Conservation (phyloP, 805 yeast genomes). For the Ogataea parapolymorpha region DNA sequence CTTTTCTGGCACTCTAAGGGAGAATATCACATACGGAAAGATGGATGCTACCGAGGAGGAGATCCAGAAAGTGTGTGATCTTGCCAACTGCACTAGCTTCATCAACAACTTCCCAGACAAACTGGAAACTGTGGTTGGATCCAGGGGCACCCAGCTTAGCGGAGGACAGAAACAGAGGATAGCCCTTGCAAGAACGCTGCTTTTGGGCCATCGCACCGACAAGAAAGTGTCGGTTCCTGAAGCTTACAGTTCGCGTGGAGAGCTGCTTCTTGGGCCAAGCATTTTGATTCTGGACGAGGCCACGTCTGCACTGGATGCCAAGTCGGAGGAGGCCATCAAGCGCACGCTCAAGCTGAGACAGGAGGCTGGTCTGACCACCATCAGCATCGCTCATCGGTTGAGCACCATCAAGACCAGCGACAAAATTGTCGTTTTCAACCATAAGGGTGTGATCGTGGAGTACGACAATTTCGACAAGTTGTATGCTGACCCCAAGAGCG, state of each 20-base stretch:
- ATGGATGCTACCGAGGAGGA: slow-evolving; percentile 59
- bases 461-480: slow-evolving; percentile 59
- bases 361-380: slow-evolving; percentile 61
- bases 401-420: slow-evolving; percentile 84
- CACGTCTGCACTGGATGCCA: slow-evolving; percentile 88
- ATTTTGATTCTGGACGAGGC: slow-evolving; percentile 90
- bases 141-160: slow-evolving; percentile 82
- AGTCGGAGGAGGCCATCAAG: slow-evolving; percentile 82
- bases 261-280: slow-evolving; percentile 50
- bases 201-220: slow-evolving; percentile 40
- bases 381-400: slow-evolving; percentile 88
- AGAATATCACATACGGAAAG: slow-evolving; percentile 77
- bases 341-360: slow-evolving; percentile 59
- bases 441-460: slow-evolving; percentile 71
- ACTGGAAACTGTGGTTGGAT: slow-evolving; percentile 77
- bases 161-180: slow-evolving; percentile 96
- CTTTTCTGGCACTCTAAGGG: slow-evolving; percentile 80
- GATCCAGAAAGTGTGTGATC: slow-evolving; percentile 53
- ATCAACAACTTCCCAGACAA: slow-evolving; percentile 76
- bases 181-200: slow-evolving; percentile 83
- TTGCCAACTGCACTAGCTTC: slow-evolving; percentile 74
- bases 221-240: slow-evolving; percentile 7
- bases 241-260: slow-evolving; percentile 24
- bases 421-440: slow-evolving; percentile 69
- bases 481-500: slow-evolving; percentile 42